phyloP scores from a whole-genome alignment of 345 rosid species.

The Salix suchowensis region DNA sequence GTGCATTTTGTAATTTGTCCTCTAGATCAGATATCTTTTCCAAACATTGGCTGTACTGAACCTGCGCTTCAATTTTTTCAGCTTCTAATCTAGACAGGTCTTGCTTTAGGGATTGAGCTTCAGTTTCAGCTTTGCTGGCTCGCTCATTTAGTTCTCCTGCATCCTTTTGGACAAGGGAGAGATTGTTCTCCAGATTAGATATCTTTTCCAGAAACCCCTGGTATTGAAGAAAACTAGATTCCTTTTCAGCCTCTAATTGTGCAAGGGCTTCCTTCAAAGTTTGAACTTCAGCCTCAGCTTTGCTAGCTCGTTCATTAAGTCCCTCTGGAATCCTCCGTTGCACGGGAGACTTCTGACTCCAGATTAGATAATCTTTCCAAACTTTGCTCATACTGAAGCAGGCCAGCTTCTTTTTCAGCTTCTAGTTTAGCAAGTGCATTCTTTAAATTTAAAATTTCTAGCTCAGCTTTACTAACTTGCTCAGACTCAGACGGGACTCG shows the following conservation, averaged over 20 bases:
- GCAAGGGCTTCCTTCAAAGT: conserved; percentile 57
- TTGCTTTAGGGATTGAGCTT: conserved; percentile 48
- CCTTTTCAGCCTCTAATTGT: conserved; percentile 60
- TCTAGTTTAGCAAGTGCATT: conserved; percentile 77
- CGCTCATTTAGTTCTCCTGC: conserved; percentile 59
- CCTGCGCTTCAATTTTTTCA: conserved; percentile 63
- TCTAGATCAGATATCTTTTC: conserved; percentile 58
- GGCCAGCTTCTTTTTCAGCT: conserved; percentile 80
- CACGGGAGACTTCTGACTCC: conserved; percentile 67
- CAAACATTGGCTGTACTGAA: conserved; percentile 47
- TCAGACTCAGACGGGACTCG: conserved; percentile 53
- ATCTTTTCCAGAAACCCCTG: conserved; percentile 71
- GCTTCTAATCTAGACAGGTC: conserved; percentile 52
- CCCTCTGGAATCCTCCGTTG: conserved; percentile 61
- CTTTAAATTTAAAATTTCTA: conserved; percentile 65
- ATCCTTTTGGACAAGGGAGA: conserved; percentile 50
- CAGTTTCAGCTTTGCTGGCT: conserved; percentile 57
- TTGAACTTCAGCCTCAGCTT: conserved; percentile 74
- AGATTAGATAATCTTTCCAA: conserved; percentile 64
- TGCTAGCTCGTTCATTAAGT: conserved; percentile 57
- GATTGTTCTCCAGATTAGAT: conserved; percentile 46
- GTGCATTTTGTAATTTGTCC: conserved; percentile 53
- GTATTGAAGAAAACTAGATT: conserved; percentile 54
- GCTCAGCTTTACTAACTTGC: conserved; percentile 60
- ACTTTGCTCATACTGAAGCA: conserved; percentile 64